Conservation (phyloP, 2,329 filamentous ascomycete species). For the Ascocoryne sarcoides region DNA sequence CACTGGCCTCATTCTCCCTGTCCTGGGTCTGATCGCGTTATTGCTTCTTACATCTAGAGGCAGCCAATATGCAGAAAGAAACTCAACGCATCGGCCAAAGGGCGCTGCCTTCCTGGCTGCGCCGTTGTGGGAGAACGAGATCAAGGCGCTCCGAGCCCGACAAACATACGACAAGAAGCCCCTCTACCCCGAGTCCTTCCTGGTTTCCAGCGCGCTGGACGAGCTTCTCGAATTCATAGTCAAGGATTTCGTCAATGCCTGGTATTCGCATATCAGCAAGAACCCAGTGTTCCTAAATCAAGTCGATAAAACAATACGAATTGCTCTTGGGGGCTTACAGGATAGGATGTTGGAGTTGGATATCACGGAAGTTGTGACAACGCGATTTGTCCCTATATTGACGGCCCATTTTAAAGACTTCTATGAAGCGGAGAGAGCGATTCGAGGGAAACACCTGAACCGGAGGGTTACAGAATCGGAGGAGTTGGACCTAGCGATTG, state of each 20-base stretch:
- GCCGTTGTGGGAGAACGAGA: conserved; percentile 61
- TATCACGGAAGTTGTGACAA: conserved; percentile 73
- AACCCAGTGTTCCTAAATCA: conserved; percentile 76
- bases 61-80: conserved; percentile 32
- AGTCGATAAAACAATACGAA: conserved; percentile 71
- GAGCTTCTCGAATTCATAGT: conserved; percentile 66
- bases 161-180: conserved; percentile 59
- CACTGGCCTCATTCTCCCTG: conserved; percentile 51
- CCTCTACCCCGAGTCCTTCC: conserved; percentile 66
- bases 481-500: conserved; percentile 90
- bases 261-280: conserved; percentile 81
- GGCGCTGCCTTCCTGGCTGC: conserved; percentile 52
- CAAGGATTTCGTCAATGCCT: conserved; percentile 77
- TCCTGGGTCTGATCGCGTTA: conserved; percentile 47
- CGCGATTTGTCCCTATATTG: conserved; percentile 75
- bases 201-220: conserved; percentile 74
- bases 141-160: conserved; percentile 53
- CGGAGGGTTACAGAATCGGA: conserved; percentile 91
- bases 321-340: conserved; percentile 60
- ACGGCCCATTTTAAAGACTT: conserved; percentile 86
- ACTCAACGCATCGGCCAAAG: conserved; percentile 34
- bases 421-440: conserved; percentile 76
- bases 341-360: conserved; percentile 69
- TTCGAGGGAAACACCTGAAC: conserved; percentile 81
- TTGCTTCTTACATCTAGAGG: conserved; percentile 54